Base-by-base conservation (phyloP, 495 filamentous ascomycete species). In the Lichenothelia convexa region DNA sequence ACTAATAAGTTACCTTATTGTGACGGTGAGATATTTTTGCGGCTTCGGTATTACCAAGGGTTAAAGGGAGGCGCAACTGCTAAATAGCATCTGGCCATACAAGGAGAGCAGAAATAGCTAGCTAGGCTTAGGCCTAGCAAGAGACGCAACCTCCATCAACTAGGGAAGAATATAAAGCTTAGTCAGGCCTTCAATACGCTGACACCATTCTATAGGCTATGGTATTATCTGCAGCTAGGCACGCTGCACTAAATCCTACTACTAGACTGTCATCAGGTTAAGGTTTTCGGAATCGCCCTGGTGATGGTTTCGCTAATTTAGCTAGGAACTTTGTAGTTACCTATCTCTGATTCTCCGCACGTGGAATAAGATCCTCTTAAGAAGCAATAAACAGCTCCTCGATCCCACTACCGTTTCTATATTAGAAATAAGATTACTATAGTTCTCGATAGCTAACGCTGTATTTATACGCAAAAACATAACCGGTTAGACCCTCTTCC, bases 221-320 rank as follows among this genome's bases (percentile, higher is more conserved):
- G 40, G 40, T 13, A 7, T 2, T 18, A 23, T 3, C 17, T 43
- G 3, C 17, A 20, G 21, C 21, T 43, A 18, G 40, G 40, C 8
- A 5, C 36, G 6, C 17, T 43, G 11, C 36, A 43, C 23, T 27
- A 35, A 9, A 32, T 43, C 18, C 21, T 43, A 13, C 38, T 29
- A 2, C 18, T 43, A 24, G 39, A 39, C 15, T 43, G 40, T 20
- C 35, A 39, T 18, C 26, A 43, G 36, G 39, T 42, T n/a, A 16
- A 39, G 17, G 27, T 7, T 6, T 12, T 17, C 5, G 5, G 15
- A 12, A 9, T 12, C 9, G n/a, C 18, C n/a, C 7, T 3, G 13
- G 30, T 20, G 34, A 41, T n/a, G n/a, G n/a, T n/a, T n/a, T n/a
- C n/a, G n/a, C n/a, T n/a, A n/a, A n/a, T n/a, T n/a, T n/a, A n/a